Evolutionary conservation across 805 yeast genomes (phyloP).

Genomic region (Zygoascus flipseniorum): DNA sequence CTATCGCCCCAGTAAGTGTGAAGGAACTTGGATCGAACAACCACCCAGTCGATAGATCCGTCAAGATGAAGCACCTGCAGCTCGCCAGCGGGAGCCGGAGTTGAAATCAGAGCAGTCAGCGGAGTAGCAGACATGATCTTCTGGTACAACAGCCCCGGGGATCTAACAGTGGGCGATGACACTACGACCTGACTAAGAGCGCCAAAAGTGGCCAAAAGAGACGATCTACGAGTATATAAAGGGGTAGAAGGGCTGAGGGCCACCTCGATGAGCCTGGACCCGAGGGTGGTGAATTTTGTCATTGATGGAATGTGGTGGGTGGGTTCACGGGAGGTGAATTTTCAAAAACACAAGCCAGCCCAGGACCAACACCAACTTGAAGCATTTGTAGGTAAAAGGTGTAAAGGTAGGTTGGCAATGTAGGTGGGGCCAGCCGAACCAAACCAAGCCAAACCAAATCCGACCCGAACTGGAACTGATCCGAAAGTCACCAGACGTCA

Average conservation of each 20-base stretch:
- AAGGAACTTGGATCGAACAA: conserved; percentile 31
- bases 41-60: conserved; percentile 36
- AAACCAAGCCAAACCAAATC: too few species aligned
- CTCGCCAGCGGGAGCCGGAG: background rate
- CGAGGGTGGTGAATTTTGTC: background rate
- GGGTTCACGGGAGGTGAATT: background rate
- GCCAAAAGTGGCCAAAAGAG: conserved; percentile 31
- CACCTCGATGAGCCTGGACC: conserved; percentile 28
- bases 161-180: background rate
- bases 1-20: conserved; percentile 40
- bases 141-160: conserved; percentile 4
- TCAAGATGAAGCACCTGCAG: conserved; percentile 29
- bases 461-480: too few species aligned
- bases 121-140: conserved; percentile 24
- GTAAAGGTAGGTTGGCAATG: too few species aligned
- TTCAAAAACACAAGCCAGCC: too few species aligned
- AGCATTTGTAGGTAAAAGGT: too few species aligned
- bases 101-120: conserved; percentile 19
- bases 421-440: too few species aligned
- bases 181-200: background rate
- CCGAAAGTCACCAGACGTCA: too few species aligned
- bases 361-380: too few species aligned
- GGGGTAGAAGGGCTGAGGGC: conserved; percentile 35
- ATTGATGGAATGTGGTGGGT: background rate
- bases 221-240: conserved; percentile 32